Conservation (phyloP, 2,329 filamentous ascomycete genomes). For the Dothideomycetes sp. region DNA sequence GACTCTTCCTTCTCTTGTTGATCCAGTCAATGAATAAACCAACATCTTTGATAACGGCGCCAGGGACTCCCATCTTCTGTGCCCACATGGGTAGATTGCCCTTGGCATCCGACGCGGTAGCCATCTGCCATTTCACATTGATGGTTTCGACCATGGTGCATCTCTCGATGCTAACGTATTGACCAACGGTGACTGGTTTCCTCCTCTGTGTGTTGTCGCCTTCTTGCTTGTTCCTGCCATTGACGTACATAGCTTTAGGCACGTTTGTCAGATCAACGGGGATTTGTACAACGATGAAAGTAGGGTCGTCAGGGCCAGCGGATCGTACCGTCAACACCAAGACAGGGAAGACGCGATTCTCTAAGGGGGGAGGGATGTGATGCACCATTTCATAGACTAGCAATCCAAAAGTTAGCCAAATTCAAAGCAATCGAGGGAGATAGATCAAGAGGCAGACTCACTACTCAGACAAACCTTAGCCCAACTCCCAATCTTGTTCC, state of each 20-base stretch:
- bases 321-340: conserved; percentile 48
- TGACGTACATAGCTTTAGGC: conserved; percentile 26
- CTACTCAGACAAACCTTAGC: conserved; percentile 30
- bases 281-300: conserved; percentile 30
- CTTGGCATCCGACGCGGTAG: conserved; percentile 61
- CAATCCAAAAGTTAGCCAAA: conserved; percentile 28
- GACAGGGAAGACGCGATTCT: conserved; percentile 57
- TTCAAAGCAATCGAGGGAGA: background rate
- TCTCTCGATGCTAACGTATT: conserved; percentile 58
- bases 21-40: conserved; percentile 57
- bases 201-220: conserved; percentile 30
- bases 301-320: conserved; percentile 11
- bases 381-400: conserved; percentile 58
- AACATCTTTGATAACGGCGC: conserved; percentile 61
- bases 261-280: conserved; percentile 29
- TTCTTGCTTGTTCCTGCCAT: conserved; percentile 18
- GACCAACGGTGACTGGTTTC: conserved; percentile 45
- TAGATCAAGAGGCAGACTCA: conserved; percentile 18
- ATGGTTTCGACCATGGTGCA: conserved; percentile 38
- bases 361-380: conserved; percentile 49
- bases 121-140: conserved; percentile 66
- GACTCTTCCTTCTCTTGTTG: conserved; percentile 21
- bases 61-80: conserved; percentile 55
- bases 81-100: conserved; percentile 57
- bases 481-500: conserved; percentile 21